Evolutionary conservation across 805 yeast genomes (phyloP), one percentile per base, ranked within the genome.

Genomic region (Ogataea thermomethanolica): DNA sequence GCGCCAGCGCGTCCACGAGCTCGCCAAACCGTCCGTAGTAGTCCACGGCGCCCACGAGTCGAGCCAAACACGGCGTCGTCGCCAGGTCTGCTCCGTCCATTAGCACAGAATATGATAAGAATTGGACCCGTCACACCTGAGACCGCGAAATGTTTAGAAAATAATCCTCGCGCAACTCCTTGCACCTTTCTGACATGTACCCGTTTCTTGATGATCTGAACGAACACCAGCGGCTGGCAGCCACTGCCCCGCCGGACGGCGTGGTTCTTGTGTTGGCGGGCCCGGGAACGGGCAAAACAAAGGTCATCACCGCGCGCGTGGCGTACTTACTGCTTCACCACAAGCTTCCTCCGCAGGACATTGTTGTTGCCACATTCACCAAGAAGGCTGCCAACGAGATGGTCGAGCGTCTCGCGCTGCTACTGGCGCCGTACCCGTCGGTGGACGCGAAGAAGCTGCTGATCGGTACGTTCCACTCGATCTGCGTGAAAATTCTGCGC

Each of bases 321-420:
- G 90, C 90, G 0, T 75, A 79, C 52, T 64, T 90, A 22, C 50
- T 90, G 7, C 44, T 75, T 3, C 59, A 71, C 7, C 68, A 74
- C 25, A 61, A 70, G 1, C 59, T 85, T 0, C 65, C 69, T 1
- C 90, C 97, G 0, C 66, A 70, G 25, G 64, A 73, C 33, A 72
- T 93, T 13, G 74, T 91, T 1, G 93, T 90, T 14, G 87, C 96
- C 5, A 90, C 98, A 0, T 91, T 91, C 65, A 91, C 98, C 9
- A 85, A 86, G 52, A 86, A 84, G 53, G 98, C 99, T 0, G 95
- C 97, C 1, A 74, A 70, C 37, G 98, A 91, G 62, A 81, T 91
- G 85, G 63, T 67, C 9, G 82, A 77, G 24, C 68, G 98, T 29
- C 61, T 91, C 13, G 41, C 37, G 0, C 32, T 17, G 4, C 26